Base-by-base conservation (phyloP, 768 basidiomycete species). In the Inosperma sp. region DNA sequence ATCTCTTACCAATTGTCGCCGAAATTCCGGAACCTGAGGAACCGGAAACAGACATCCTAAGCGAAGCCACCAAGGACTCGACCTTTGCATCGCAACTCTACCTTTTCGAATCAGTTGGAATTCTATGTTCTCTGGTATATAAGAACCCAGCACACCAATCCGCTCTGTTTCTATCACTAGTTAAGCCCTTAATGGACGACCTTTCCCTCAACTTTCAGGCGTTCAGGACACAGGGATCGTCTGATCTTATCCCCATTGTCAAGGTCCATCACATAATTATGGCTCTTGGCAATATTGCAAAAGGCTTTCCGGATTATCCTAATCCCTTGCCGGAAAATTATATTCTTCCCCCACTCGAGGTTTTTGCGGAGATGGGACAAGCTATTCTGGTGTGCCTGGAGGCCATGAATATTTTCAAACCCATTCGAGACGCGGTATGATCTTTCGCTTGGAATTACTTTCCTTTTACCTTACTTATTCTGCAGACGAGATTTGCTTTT, bases 241-340 rank as follows among this genome's bases (percentile, higher is more conserved):
- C 80, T 39, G 88, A 93, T 57, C 69, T 89, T 5, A 65, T 88
- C 36, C 79, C 89, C n/a, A 82, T 96, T 59, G 75, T 97, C 48
- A 83, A 82, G 62, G 81, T 93, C 7, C 96, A 98, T 59, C 94
- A 98, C 69, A 77, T 85, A 57, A 86, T 97, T 65, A 88, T 95
- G 84, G 93, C 95, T 3, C 74, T 97, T 17, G 95, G 95, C 10
- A 92, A 89, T 59, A 81, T 97, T 49, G 88, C 93, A 29, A 96
- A 96, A 69, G 96, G 96, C 10, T 98, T 97, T 69, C 96, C 96
- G 0, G 92, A 93, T 63, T 86, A 87, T 61, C 88, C 90, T 35
- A 81, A 78, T 13, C 77, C 82, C 2, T 70, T 84, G 1, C 81
- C 83, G 0, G 76, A 79, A 58, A 82, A 80, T 26, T 86, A 84